A percentile compares a stretch with the other conserved stretches of the same genome.
Conservation (phyloP, 768 basidiomycete genomes). For the Calocera cornea region DNA sequence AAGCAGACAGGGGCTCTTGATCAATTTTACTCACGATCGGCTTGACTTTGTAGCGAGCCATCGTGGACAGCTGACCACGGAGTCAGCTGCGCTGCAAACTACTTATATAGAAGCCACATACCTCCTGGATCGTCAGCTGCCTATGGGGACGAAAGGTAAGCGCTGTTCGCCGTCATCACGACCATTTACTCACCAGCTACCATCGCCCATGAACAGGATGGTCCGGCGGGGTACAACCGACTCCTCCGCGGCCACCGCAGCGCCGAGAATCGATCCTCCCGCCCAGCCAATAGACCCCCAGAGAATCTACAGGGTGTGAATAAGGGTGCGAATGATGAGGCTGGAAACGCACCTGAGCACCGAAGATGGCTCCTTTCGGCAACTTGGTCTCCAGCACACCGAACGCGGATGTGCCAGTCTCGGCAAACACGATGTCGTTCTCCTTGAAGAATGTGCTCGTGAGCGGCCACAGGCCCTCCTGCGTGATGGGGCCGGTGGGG, state of each 20-base stretch:
- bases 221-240: slow-evolving; percentile 42
- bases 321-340: not conserved
- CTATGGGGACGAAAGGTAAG: slow-evolving; percentile 25
- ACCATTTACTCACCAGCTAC: slow-evolving; percentile 45
- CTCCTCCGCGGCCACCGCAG: slow-evolving; percentile 66
- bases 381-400: slow-evolving; percentile 71
- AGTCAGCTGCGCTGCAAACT: not conserved
- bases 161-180: not conserved
- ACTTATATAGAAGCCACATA: not conserved
- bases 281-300: slow-evolving; percentile 93
- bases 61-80: slow-evolving; percentile 42
- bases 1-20: not conserved
- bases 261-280: slow-evolving; percentile 60
- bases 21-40: slow-evolving; percentile 74
- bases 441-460: slow-evolving; percentile 55
- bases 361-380: slow-evolving; percentile 50
- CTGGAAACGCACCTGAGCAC: slow-evolving; percentile 38
- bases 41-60: slow-evolving; percentile 55
- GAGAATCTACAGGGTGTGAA: slow-evolving; percentile 35
- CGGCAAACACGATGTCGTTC: slow-evolving; percentile 67
- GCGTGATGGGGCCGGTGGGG: slow-evolving; percentile 41
- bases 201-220: slow-evolving; percentile 77
- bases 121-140: slow-evolving; percentile 68
- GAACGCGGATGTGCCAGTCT: slow-evolving; percentile 81
- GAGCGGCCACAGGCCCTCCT: slow-evolving; percentile 75